phyloP scores from a whole-genome alignment of 306 rosid species.

The Vigna hirtella region DNA sequence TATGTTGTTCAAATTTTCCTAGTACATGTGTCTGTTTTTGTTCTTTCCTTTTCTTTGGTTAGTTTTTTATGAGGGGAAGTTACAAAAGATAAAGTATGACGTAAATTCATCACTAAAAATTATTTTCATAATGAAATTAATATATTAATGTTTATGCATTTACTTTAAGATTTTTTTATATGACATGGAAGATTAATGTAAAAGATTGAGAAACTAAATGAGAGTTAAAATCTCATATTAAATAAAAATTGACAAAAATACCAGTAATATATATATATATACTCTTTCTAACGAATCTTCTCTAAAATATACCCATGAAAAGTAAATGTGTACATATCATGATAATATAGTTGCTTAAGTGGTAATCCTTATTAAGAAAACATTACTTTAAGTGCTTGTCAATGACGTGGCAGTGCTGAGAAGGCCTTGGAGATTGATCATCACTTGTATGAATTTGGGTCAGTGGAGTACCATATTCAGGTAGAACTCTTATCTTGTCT shows the following conservation, averaged over 20 bases:
- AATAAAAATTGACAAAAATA: too few species aligned
- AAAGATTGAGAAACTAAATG: too few species aligned
- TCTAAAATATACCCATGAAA: too few species aligned
- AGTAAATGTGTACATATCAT: too few species aligned
- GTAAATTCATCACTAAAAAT: neutral
- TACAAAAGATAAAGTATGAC: neutral
- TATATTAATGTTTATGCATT: too few species aligned
- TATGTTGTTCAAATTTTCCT: neutral
- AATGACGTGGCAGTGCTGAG: constrained; percentile 63
- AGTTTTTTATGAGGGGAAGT: neutral
- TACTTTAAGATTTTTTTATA: too few species aligned
- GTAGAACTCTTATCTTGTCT: constrained; percentile 45
- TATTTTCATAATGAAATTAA: too few species aligned
- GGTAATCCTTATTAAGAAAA: neutral
- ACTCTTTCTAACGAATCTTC: too few species aligned
- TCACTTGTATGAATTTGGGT: constrained; percentile 82
- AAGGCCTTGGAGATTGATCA: constrained; percentile 78
- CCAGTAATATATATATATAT: too few species aligned
- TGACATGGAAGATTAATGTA: too few species aligned
- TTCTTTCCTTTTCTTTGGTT: neutral
- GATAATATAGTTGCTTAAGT: too few species aligned
- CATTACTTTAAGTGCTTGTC: constrained; percentile 33
- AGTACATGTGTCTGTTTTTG: neutral
- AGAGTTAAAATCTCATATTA: too few species aligned
- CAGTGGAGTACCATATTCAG: constrained; percentile 78